These are phyloP conservation scores for Kewa caespitosa DNA, from an alignment of 179 eudicot species.

Conservation along the genomic window DNA sequence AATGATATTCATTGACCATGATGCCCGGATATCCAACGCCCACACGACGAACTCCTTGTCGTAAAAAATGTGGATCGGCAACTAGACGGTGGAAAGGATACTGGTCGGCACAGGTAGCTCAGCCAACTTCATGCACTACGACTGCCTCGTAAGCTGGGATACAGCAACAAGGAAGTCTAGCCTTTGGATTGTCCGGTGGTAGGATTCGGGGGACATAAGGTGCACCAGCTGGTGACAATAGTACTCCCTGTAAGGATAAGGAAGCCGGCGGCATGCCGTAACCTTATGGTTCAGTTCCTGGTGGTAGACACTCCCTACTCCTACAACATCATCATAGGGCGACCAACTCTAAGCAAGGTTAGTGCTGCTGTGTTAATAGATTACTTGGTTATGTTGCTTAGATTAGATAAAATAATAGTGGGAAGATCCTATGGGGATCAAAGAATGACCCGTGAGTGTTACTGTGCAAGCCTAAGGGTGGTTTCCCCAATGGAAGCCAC, in stretches of 20 bases:
- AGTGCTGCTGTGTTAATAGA: neutral
- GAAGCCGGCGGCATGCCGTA: neutral
- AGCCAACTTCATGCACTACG: neutral
- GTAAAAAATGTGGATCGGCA: too few species aligned
- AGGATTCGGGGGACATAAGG: neutral
- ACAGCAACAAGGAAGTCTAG: neutral
- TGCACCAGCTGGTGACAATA: neutral
- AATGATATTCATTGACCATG: too few species aligned
- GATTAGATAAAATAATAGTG: neutral
- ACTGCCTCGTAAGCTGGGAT: neutral
- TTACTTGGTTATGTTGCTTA: neutral
- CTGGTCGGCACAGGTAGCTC: neutral
- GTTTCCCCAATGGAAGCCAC: too few species aligned
- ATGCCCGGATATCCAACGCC: too few species aligned
- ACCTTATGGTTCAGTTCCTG: neutral
- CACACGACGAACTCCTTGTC: too few species aligned
- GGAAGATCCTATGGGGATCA: neutral
- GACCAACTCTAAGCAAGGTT: neutral
- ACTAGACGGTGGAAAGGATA: neutral
- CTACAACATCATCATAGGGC: neutral
- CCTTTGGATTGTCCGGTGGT: neutral
- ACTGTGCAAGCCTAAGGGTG: too few species aligned
- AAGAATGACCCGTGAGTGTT: neutral
- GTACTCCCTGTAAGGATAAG: neutral
- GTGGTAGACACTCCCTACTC: neutral